These are phyloP conservation scores for Sarocladiaceae sp. DNA, from an alignment of 2,329 filamentous ascomycete species.

Conservation along the genomic window DNA sequence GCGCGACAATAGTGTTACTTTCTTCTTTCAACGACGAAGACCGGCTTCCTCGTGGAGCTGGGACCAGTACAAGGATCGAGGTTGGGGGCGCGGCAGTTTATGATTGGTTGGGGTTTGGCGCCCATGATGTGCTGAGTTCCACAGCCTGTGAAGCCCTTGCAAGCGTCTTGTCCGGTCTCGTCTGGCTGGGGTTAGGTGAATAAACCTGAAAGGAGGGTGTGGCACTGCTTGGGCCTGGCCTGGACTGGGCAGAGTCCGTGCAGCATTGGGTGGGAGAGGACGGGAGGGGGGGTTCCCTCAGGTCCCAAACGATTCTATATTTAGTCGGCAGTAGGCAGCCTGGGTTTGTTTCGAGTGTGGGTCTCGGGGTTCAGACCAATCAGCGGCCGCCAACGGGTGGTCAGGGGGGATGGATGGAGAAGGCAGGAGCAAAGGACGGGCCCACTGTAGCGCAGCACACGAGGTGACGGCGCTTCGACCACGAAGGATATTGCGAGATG, in stretches of 20 bases:
- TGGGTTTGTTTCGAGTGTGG: conserved; percentile 8
- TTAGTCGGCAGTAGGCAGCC: conserved; percentile 2
- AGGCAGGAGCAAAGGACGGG: background rate
- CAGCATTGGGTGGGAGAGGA: background rate
- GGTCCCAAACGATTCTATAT: conserved; percentile 1
- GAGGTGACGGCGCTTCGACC: conserved; percentile 6
- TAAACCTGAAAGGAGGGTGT: conserved; percentile 1
- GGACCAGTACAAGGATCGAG: background rate
- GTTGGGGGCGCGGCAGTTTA: background rate
- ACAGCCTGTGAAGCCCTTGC: background rate
- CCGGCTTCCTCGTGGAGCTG: too few relatives aligned
- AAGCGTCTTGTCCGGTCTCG: background rate
- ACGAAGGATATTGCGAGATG: background rate
- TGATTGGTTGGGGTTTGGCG: conserved; percentile 9
- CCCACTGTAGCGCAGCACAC: conserved; percentile 2
- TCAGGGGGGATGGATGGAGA: background rate
- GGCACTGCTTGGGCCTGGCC: conserved; percentile 3
- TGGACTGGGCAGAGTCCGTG: background rate
- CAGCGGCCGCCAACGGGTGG: background rate
- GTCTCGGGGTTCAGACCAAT: background rate
- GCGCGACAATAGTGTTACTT: background rate
- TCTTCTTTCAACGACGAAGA: background rate
- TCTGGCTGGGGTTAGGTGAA: background rate
- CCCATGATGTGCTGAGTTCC: conserved; percentile 4
- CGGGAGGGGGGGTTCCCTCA: background rate